Percentiles rank a stretch among this genome's conserved stretches.
Evolutionary conservation across 1,284 basidiomycete genomes (phyloP).

Genomic region (Inonotus obliquus): DNA sequence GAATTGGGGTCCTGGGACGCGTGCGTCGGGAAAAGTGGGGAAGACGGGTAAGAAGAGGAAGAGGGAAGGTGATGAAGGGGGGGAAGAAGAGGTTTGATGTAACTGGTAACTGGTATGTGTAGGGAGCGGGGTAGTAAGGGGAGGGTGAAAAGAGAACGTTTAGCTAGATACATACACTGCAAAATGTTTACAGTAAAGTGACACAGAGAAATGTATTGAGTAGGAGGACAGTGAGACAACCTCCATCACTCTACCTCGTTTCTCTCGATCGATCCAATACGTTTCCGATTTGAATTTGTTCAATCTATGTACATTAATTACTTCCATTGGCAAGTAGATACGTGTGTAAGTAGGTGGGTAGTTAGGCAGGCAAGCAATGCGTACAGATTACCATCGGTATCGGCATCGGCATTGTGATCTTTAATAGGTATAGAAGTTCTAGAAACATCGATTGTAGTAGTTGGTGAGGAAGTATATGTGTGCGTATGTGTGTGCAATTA

Average conservation of each 20-base stretch:
- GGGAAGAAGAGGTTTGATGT: background rate
- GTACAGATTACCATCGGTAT: background rate
- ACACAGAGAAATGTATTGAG: too few species aligned
- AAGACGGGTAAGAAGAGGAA: constrained; percentile 43
- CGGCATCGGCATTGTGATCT: too few species aligned
- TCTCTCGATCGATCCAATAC: background rate
- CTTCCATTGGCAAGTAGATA: background rate
- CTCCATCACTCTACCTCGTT: too few species aligned
- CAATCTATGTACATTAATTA: background rate
- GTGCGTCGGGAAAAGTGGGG: constrained; percentile 36
- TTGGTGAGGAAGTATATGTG: too few species aligned
- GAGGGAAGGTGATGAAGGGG: constrained; percentile 34
- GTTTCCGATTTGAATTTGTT: background rate
- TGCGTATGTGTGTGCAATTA: background rate
- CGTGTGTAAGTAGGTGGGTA: too few species aligned
- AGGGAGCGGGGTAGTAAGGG: too few species aligned
- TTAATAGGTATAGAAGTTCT: too few species aligned
- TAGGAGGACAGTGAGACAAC: too few species aligned
- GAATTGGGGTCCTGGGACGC: constrained; percentile 89
- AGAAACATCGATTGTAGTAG: too few species aligned
- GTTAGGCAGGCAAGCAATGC: background rate
- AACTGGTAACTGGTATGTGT: too few species aligned
- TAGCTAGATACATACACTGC: too few species aligned
- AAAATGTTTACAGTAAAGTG: background rate
- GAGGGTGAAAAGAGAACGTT: background rate